Evolutionary conservation across 805 yeast species (phyloP), one percentile per base, ranked within the genome.

Genomic region (Saccharomycopsis capsularis): DNA sequence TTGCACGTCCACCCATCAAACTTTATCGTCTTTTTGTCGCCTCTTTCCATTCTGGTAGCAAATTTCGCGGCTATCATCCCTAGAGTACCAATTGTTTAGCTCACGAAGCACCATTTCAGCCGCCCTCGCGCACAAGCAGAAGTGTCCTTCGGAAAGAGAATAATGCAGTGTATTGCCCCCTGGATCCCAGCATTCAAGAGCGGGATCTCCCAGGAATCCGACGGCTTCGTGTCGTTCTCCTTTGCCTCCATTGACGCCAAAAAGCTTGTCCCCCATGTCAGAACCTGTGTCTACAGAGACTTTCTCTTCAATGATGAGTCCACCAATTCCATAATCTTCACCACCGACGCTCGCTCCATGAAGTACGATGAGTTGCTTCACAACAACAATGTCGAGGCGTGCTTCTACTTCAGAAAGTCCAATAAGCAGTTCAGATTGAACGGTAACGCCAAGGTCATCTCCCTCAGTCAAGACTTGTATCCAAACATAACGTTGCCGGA

Each of bases 261-360:
- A 9, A 50, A 48, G 23, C 67, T 59, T 43, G 41, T 42, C 16
- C 95, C 95, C 2, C 73, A 70, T 46, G 82, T 79, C 43, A 67
- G 95, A 56, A 82, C 93, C 0, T 76, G 86, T 52, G 78, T 85
- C 3, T 77, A 70, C 56, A 71, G 95, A 43, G 93, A 89, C 6
- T 87, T 85, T 63, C 66, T 87, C 44, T 87, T 86, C 60, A 72
- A 78, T 59, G 86, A 85, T 59, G 73, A 73, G 54, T 70, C 75
- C 49, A 81, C 82, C 23, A 86, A 84, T 58, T 76, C 83, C 11
- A 62, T 86, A 46, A 73, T 85, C 0, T 79, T 83, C 57, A 75
- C 82, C 39, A 82, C 93, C 1, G 95, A 87, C 63, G 70, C 72
- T 59, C 68, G 95, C 63, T 79, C 82, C 70, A 67, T 68, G 44